phyloP scores from a whole-genome alignment of 2,329 filamentous ascomycete genomes.

The Colletotrichum abscissum region DNA sequence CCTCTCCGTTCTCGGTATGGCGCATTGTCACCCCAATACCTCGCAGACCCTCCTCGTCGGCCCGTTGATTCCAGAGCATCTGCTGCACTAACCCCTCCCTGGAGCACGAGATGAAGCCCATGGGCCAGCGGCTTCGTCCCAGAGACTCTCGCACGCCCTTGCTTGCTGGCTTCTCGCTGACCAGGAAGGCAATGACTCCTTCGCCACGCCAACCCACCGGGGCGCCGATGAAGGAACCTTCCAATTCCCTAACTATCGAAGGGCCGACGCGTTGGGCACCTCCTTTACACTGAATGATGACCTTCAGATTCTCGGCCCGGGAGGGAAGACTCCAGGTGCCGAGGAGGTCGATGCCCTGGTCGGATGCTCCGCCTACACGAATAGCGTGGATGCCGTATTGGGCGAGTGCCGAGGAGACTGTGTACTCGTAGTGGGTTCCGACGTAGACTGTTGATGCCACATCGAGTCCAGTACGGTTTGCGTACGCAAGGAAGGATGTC shows the following conservation, averaged over 20 bases:
- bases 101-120: conserved; percentile 77
- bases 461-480: conserved; percentile 65
- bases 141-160: conserved; percentile 82
- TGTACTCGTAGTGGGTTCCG: conserved; percentile 85
- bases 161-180: conserved; percentile 76
- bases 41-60: conserved; percentile 71
- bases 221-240: conserved; percentile 80
- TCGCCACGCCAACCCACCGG: conserved; percentile 77
- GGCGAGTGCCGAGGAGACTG: conserved; percentile 64
- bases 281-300: conserved; percentile 78
- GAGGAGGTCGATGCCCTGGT: conserved; percentile 80
- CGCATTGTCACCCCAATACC: conserved; percentile 65
- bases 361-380: conserved; percentile 73
- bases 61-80: conserved; percentile 78
- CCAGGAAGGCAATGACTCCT: conserved; percentile 77
- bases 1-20: conserved; percentile 46
- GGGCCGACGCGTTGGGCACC: conserved; percentile 65
- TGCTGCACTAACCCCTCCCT: conserved; percentile 69
- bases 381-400: conserved; percentile 72
- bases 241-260: conserved; percentile 76
- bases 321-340: conserved; percentile 75
- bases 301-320: conserved; percentile 51
- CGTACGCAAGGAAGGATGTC: conserved; percentile 73
- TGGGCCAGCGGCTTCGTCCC: conserved; percentile 72
- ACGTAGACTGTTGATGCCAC: conserved; percentile 69